These are phyloP conservation scores for Colletotrichum spaethianum DNA, from an alignment of 2,329 filamentous ascomycete genomes.

Conservation along the genomic window DNA sequence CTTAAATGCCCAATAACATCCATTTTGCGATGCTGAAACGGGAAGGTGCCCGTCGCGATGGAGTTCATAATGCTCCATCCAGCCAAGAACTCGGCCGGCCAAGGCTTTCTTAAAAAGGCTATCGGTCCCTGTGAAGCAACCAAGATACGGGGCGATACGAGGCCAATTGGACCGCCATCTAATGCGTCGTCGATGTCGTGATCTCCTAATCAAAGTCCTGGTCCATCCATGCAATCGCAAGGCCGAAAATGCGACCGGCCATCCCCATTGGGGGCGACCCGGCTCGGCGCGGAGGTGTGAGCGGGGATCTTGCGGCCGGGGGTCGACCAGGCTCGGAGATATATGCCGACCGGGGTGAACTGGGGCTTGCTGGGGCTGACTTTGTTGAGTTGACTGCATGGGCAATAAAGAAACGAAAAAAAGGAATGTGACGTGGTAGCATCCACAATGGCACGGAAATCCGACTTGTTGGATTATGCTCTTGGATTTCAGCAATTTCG, in stretches of 20 bases:
- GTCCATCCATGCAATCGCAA: neutral
- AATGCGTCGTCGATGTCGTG: neutral
- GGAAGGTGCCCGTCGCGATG: conserved; percentile 29
- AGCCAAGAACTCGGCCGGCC: neutral
- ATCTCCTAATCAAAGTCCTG: neutral
- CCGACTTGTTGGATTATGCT: neutral
- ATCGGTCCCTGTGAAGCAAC: neutral
- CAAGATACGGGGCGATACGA: neutral
- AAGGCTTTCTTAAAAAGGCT: neutral
- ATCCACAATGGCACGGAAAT: neutral
- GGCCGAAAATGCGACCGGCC: neutral
- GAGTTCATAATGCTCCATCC: conserved; percentile 8
- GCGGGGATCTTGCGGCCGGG: neutral
- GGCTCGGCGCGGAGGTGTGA: neutral
- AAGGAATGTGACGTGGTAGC: neutral
- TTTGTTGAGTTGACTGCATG: neutral
- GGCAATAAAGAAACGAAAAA: too few relatives aligned
- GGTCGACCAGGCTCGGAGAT: neutral
- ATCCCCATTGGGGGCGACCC: neutral
- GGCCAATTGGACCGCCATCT: neutral
- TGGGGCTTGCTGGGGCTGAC: neutral
- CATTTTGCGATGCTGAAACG: neutral
- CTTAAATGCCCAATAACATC: neutral
- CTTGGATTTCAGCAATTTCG: neutral
- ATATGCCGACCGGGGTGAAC: neutral